These are phyloP conservation scores for Lanmaoa rubissima DNA, from an alignment of 768 basidiomycete species.

Conservation along the genomic window DNA sequence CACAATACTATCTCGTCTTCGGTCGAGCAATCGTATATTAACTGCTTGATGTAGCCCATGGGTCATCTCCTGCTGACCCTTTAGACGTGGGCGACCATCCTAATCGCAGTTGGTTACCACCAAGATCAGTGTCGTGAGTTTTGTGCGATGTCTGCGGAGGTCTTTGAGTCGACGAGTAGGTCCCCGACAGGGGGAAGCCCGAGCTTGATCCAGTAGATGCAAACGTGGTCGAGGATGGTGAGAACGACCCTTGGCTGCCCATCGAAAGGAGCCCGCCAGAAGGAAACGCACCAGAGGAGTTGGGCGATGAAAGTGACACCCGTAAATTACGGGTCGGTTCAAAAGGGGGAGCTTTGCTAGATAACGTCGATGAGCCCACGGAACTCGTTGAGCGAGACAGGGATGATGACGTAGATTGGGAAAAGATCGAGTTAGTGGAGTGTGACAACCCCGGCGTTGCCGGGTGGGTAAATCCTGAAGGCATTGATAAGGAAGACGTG, in stretches of 20 bases:
- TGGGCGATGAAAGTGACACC: slow-evolving; percentile 22
- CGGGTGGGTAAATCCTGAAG: slow-evolving; percentile 14
- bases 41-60: slow-evolving; percentile 10
- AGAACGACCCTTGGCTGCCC: slow-evolving; percentile 17
- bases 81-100: slow-evolving; percentile 14
- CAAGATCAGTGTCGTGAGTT: slow-evolving; percentile 4
- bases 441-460: slow-evolving; percentile 13
- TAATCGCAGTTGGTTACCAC: slow-evolving; percentile 5
- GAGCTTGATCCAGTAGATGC: slow-evolving; percentile 8
- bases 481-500: slow-evolving; percentile 15
- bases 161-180: slow-evolving; percentile 18
- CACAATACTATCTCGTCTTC: neutral
- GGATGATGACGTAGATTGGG: slow-evolving; percentile 23
- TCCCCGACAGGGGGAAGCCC: slow-evolving; percentile 11
- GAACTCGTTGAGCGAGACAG: slow-evolving; percentile 31
- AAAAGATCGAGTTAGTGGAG: slow-evolving; percentile 15
- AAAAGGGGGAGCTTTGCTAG: slow-evolving; percentile 53
- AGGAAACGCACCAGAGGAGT: slow-evolving; percentile 14
- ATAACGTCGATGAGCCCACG: slow-evolving; percentile 41
- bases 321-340: slow-evolving; percentile 42
- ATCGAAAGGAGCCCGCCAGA: slow-evolving; percentile 11
- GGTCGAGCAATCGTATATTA: slow-evolving; percentile 4
- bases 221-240: slow-evolving; percentile 16
- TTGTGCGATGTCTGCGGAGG: slow-evolving; percentile 5
- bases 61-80: slow-evolving; percentile 16